These are phyloP conservation scores for Aulographum hederae DNA, from an alignment of 2,329 filamentous ascomycete species.

Conservation along the genomic window DNA sequence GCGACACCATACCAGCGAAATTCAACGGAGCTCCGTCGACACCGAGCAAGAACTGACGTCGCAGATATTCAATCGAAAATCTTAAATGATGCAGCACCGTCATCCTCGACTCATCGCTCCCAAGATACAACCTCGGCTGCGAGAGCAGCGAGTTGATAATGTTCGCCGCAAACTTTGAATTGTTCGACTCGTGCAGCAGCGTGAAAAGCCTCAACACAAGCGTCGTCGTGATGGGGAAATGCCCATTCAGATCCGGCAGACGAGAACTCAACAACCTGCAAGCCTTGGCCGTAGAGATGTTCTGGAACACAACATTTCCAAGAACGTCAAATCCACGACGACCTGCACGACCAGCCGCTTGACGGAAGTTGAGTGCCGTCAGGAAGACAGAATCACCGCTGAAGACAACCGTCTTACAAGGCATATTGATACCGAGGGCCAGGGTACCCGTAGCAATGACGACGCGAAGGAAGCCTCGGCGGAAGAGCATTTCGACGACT, in stretches of 20 bases:
- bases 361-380: slow-evolving; percentile 58
- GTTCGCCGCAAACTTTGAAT: slow-evolving; percentile 40
- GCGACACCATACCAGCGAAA: slow-evolving; percentile 50
- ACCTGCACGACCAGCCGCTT: slow-evolving; percentile 60
- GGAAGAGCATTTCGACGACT: slow-evolving; percentile 54
- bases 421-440: slow-evolving; percentile 55
- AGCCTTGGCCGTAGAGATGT: slow-evolving; percentile 40
- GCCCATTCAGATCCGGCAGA: slow-evolving; percentile 55
- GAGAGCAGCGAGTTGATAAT: slow-evolving; percentile 50
- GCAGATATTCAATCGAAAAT: slow-evolving; percentile 66
- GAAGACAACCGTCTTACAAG: slow-evolving; percentile 67
- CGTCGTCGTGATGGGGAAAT: slow-evolving; percentile 61
- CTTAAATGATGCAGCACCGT: slow-evolving; percentile 58
- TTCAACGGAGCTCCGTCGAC: slow-evolving; percentile 45
- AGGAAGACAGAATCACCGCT: slow-evolving; percentile 54
- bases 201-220: slow-evolving; percentile 51
- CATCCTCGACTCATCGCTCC: slow-evolving; percentile 47
- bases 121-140: slow-evolving; percentile 51
- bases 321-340: slow-evolving; percentile 65
- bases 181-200: slow-evolving; percentile 46
- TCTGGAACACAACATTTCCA: slow-evolving; percentile 65
- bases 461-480: slow-evolving; percentile 50
- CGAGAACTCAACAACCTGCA: slow-evolving; percentile 54
- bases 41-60: slow-evolving; percentile 48
- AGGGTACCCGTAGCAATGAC: slow-evolving; percentile 62